phyloP scores from a whole-genome alignment of 2,329 filamentous ascomycete species.

The Epichloe glyceriae region DNA sequence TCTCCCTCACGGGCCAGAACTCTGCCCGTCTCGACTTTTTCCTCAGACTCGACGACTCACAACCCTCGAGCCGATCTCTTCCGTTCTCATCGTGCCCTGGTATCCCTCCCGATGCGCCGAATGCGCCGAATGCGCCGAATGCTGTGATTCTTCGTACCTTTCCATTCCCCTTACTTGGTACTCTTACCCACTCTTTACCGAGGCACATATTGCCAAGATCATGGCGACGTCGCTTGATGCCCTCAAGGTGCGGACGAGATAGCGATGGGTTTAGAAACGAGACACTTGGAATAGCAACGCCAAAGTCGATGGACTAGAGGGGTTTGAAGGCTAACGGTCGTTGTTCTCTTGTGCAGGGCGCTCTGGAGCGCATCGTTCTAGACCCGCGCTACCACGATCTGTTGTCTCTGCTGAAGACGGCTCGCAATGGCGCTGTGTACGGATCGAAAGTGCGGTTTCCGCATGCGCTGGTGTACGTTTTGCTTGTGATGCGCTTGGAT shows the following conservation, averaged over 20 bases:
- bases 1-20: neutral
- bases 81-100: neutral
- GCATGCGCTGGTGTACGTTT: constrained; percentile 69
- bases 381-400: constrained; percentile 77
- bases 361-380: constrained; percentile 63
- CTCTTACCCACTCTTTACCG: constrained; percentile 8
- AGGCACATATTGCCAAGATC: constrained; percentile 9
- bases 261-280: neutral
- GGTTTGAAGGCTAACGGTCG: neutral
- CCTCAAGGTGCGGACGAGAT: constrained; percentile 14
- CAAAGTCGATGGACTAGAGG: too few relatives aligned
- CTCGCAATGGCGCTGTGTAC: constrained; percentile 94
- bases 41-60: neutral
- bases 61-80: neutral
- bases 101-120: neutral
- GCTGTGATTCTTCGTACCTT: neutral
- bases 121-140: neutral
- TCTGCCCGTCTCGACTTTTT: neutral
- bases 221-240: constrained; percentile 17
- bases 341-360: constrained; percentile 15
- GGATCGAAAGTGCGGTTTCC: constrained; percentile 96
- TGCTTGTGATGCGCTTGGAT: neutral
- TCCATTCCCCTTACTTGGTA: neutral
- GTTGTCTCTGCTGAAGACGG: constrained; percentile 76
- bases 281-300: too few relatives aligned